phyloP scores from a whole-genome alignment of 139 green algal genomes.

The Choricystis sp. region DNA sequence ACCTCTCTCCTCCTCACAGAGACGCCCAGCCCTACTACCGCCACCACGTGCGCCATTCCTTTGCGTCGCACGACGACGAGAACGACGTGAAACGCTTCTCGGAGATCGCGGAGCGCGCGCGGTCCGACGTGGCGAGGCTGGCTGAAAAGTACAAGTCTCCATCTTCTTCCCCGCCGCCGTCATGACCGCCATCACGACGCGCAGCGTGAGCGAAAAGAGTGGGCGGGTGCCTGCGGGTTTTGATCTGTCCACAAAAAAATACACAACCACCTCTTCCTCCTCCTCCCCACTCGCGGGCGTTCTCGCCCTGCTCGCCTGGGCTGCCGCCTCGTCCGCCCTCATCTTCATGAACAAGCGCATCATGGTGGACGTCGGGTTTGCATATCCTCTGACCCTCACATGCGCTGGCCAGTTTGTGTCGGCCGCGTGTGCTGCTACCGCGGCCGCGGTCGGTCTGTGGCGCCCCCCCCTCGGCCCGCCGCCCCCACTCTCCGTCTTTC shows the following conservation, averaged over 20 bases:
- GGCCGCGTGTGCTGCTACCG: conserved; percentile 6
- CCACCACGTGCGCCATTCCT: conserved; percentile 12
- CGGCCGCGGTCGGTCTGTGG: conserved; percentile 15
- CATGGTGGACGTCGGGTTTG: conserved; percentile 29
- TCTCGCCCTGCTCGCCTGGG: conserved; percentile 22
- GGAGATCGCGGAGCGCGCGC: conserved; percentile 12
- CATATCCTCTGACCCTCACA: conserved; percentile 35
- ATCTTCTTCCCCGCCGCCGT: no score
- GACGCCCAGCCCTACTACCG: conserved; percentile 14
- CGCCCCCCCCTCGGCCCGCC: conserved; percentile 1
- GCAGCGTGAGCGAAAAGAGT: no score
- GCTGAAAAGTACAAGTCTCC: not conserved
- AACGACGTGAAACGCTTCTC: conserved; percentile 15
- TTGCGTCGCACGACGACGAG: conserved; percentile 24
- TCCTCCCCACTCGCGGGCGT: conserved; percentile 1
- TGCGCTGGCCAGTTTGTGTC: conserved; percentile 27
- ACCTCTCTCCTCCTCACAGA: no score
- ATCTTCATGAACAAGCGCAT: conserved; percentile 56
- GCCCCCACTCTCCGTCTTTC: conserved; percentile 2
- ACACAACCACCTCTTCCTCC: conserved; percentile 5
- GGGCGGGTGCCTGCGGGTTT: no score
- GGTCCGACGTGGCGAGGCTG: conserved; percentile 23
- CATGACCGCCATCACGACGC: no score
- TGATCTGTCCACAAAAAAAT: no score
- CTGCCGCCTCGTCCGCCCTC: conserved; percentile 26